A percentile compares a stretch with the other conserved stretches of the same genome.
Evolutionary conservation across 192 early-diverging fungal genomes (phyloP).

Genomic region (Podila verticillata): DNA sequence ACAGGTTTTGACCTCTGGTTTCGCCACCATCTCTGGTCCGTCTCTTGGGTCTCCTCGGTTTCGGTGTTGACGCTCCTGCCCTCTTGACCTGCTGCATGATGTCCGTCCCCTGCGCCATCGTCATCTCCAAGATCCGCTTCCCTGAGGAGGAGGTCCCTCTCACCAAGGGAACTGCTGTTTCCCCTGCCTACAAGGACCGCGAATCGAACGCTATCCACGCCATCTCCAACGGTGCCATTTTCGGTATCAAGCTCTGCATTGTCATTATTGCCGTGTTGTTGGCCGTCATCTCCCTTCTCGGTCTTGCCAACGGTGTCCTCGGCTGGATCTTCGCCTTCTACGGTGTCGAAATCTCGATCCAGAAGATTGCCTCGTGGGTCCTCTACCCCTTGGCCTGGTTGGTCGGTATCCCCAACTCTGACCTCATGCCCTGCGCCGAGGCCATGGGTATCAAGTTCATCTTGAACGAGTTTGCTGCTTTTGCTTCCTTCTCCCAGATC

Average conservation of each 20-base stretch:
- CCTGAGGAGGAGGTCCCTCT: slow-evolving; percentile 85
- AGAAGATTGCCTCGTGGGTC: slow-evolving; percentile 80
- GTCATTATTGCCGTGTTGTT: slow-evolving; percentile 82
- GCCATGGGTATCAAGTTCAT: slow-evolving; percentile 78
- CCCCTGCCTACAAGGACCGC: slow-evolving; percentile 68
- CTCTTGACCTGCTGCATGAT: slow-evolving; percentile 90
- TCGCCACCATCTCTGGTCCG: slow-evolving; percentile 89
- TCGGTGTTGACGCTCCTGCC: slow-evolving; percentile 72
- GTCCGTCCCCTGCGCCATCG: slow-evolving; percentile 87
- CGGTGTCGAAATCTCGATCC: slow-evolving; percentile 65
- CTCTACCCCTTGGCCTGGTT: slow-evolving; percentile 74
- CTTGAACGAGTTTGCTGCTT: slow-evolving; percentile 93
- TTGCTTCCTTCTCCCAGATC: slow-evolving; percentile 57
- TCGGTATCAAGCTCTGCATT: slow-evolving; percentile 79
- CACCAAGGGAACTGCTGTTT: slow-evolving; percentile 72
- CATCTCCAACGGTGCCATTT: slow-evolving; percentile 83
- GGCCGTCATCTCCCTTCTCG: slow-evolving; percentile 77
- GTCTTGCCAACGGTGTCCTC: slow-evolving; percentile 73
- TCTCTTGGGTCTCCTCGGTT: slow-evolving; percentile 76
- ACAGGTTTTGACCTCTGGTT: slow-evolving; percentile 91
- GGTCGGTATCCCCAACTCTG: slow-evolving; percentile 53
- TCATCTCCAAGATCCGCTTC: slow-evolving; percentile 86
- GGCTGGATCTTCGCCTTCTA: slow-evolving; percentile 78
- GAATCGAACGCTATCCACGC: slow-evolving; percentile 84
- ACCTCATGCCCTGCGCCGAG: slow-evolving; percentile 38